Percentiles rank a stretch among this genome's conserved stretches.
Conservation (phyloP, 306 rosid genomes). For the Benincasa hispida region DNA sequence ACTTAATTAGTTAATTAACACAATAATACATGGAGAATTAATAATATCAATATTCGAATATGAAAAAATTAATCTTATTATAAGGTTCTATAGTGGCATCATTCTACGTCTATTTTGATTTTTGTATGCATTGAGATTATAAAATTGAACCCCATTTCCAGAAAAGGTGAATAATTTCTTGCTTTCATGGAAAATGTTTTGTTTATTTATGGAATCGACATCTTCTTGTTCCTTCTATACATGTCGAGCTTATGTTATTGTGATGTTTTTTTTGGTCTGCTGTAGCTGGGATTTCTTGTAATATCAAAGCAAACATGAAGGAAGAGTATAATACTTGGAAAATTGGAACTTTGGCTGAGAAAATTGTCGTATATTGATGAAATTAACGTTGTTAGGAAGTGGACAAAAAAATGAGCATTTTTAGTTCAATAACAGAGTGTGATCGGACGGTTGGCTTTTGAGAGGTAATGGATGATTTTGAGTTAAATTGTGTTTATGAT, state of each 20-base stretch:
- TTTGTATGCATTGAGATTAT: background rate
- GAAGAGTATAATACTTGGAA: background rate
- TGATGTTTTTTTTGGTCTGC: too few relatives aligned
- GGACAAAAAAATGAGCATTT: too few relatives aligned
- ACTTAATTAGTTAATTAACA: background rate
- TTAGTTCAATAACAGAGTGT: too few relatives aligned
- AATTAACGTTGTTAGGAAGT: background rate
- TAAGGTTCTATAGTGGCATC: background rate
- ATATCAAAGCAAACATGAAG: background rate
- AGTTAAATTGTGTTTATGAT: too few relatives aligned
- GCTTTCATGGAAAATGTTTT: background rate
- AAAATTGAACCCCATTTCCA: background rate
- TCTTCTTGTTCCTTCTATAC: background rate
- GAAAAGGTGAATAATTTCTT: background rate
- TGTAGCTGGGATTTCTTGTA: background rate
- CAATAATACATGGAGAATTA: background rate
- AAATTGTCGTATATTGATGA: background rate
- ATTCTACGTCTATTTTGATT: background rate
- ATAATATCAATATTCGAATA: background rate
- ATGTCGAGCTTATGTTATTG: background rate
- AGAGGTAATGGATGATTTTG: too few relatives aligned
- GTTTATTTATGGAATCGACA: background rate
- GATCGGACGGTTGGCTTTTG: too few relatives aligned
- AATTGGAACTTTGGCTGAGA: background rate
- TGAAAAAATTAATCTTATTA: background rate